Evolutionary conservation across 1,284 basidiomycete species (phyloP).

Genomic region (Gomphus bonarii): DNA sequence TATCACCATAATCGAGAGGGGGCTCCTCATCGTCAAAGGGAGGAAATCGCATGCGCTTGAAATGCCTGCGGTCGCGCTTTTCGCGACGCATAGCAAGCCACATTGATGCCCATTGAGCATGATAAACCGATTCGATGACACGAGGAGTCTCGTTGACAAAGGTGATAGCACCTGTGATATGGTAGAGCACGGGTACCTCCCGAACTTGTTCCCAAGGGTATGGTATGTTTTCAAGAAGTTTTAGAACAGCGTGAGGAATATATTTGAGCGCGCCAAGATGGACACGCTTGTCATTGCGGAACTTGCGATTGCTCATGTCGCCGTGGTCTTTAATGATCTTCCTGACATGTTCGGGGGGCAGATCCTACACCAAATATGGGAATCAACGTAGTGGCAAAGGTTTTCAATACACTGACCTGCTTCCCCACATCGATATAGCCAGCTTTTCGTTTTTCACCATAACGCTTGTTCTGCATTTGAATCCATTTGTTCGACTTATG

Average conservation of each 20-base stretch:
- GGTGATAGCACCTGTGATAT: constrained; percentile 99
- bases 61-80: constrained; percentile 97
- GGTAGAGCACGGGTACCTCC: constrained; percentile 93
- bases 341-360: constrained; percentile 89
- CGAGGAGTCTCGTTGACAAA: constrained; percentile 98
- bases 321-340: constrained; percentile 98
- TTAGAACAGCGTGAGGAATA: constrained; percentile 98
- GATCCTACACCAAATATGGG: constrained; percentile 41
- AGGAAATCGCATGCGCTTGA: constrained; percentile 99
- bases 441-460: constrained; percentile 81
- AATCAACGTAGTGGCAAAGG: not conserved
- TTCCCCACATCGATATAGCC: constrained; percentile 91
- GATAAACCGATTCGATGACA: constrained; percentile 95
- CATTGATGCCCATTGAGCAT: constrained; percentile 99
- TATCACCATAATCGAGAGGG: constrained; percentile 96
- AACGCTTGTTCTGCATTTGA: constrained; percentile 86
- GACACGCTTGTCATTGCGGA: constrained; percentile 97
- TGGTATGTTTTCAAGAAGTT: constrained; percentile 97
- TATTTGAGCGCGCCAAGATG: constrained; percentile 98
- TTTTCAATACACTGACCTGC: constrained; percentile 45
- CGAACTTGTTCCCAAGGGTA: constrained; percentile 99
- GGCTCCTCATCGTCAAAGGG: constrained; percentile 99
- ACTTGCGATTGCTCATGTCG: constrained; percentile 95
- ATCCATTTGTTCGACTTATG: constrained; percentile 92
- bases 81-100: constrained; percentile 99